phyloP scores from a whole-genome alignment of 176 grass and related monocot species.

The Pontederia crassipes region DNA sequence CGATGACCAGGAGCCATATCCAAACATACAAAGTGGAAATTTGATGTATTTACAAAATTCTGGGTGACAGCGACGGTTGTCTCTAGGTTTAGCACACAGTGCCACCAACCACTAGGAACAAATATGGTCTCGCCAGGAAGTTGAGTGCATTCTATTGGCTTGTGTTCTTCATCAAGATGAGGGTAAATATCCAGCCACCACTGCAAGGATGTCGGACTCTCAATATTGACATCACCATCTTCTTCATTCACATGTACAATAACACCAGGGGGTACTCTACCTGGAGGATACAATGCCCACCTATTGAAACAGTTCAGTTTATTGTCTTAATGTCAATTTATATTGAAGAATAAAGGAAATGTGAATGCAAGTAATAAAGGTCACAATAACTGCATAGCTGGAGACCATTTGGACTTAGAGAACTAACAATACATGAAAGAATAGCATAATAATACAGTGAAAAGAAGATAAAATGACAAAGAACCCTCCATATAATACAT shows the following conservation, averaged over 20 bases:
- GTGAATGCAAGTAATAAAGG: no score
- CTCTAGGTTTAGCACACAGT: conserved; percentile 96
- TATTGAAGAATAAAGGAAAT: no score
- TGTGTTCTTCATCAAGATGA: conserved; percentile 58
- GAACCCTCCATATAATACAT: no score
- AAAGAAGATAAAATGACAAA: no score
- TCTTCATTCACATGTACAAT: conserved; percentile 93
- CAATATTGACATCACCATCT: conserved; percentile 86
- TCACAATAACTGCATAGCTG: no score
- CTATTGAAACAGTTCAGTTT: conserved; percentile 34
- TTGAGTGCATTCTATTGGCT: conserved; percentile 90
- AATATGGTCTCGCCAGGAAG: conserved; percentile 91
- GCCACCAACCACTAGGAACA: conserved; percentile 99
- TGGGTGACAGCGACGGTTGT: conserved; percentile 83
- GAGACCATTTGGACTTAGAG: no score
- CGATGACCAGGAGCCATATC: conserved; percentile 84
- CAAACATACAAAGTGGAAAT: conserved; percentile 88
- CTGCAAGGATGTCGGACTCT: conserved; percentile 81
- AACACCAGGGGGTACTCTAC: conserved; percentile 88
- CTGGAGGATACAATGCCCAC: conserved; percentile 96
- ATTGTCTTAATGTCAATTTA: no score
- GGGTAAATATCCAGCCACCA: conserved; percentile 92
- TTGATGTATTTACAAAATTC: conserved; percentile 80
- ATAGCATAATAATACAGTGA: no score
- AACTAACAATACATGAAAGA: no score